Evolutionary conservation across 2,329 filamentous ascomycete genomes (phyloP), one percentile per base, ranked within the genome.

Genomic region (Atkinsonella texensis): DNA sequence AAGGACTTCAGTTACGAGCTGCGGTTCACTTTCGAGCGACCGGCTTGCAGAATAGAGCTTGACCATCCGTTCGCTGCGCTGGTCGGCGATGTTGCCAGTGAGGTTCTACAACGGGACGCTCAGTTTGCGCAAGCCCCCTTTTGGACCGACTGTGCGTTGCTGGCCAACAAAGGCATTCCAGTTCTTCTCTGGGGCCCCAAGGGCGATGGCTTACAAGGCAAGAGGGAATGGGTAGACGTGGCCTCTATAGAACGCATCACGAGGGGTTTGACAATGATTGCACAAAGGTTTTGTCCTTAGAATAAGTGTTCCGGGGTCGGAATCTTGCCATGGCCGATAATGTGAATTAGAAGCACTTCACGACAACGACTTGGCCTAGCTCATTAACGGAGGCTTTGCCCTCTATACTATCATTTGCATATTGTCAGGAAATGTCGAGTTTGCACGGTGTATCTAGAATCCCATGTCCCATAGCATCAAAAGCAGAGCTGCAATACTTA

Each of bases 71-170:
- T 78, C 23, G 65, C 67, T 0, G 52, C 62, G 4, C 59, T 67
- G 5, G 63, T 68, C 0, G 48, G 58, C 1, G 55, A 63, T 0
- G 58, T 62, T 38, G 62, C 67, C 1, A 51, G 59, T 2, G 42
- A 56, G 2, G 57, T 63, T 0, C 55, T 70, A 1, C 66, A 63
- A 0, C 51, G 39, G 8, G 50, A 62, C 0, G 60, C 65, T 0
- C 51, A 50, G 0, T 53, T 72, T 0, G 31, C 50, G 2, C 65
- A 64, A 7, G 66, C 58, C 1, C 57, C 67, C 0, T 76, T 68
- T 54, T 79, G 74, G 76, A 74, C 72, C 0, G 74, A 79, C 57
- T 72, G 69, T n/a, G 74, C 74, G 1, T 58, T 77, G 12, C 55
- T 79, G 1, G 63, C 66, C 1, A 64, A 70, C 17, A 63, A 60